Percentiles rank a stretch among this genome's conserved stretches.
phyloP scores from a whole-genome alignment of 805 yeast species.

The Saturnispora mendoncae region DNA sequence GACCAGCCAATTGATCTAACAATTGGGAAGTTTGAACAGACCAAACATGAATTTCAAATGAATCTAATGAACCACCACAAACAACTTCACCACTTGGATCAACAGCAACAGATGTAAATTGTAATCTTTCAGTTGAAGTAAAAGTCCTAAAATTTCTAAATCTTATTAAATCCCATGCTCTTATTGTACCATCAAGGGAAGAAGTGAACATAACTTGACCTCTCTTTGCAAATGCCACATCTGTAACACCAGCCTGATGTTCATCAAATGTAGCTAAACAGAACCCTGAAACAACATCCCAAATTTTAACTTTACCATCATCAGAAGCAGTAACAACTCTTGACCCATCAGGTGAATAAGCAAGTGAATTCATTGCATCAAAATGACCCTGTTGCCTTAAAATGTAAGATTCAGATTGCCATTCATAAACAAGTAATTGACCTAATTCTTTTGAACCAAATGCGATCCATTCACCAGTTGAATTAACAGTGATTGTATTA shows the following conservation, averaged over 20 bases:
- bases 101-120: conserved; percentile 81
- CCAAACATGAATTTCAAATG: conserved; percentile 91
- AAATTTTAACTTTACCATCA: conserved; percentile 92
- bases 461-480: conserved; percentile 93
- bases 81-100: conserved; percentile 97
- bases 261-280: conserved; percentile 88
- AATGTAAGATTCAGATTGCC: conserved; percentile 96
- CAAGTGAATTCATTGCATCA: conserved; percentile 74
- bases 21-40: conserved; percentile 93
- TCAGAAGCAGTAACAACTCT: conserved; percentile 89
- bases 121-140: conserved; percentile 82
- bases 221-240: conserved; percentile 73
- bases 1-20: conserved; percentile 82
- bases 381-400: conserved; percentile 96
- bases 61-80: conserved; percentile 88
- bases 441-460: conserved; percentile 88
- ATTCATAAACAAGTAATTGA: conserved; percentile 93
- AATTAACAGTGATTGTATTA: conserved; percentile 70
- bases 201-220: conserved; percentile 90
- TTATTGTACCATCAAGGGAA: conserved; percentile 90
- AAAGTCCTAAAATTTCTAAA: conserved; percentile 92
- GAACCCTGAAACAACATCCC: conserved; percentile 92
- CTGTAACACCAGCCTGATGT: conserved; percentile 83
- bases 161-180: conserved; percentile 94
- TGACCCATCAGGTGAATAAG: conserved; percentile 93